phyloP scores from a whole-genome alignment of 805 yeast species.

The Kluyveromyces wickerhamii region DNA sequence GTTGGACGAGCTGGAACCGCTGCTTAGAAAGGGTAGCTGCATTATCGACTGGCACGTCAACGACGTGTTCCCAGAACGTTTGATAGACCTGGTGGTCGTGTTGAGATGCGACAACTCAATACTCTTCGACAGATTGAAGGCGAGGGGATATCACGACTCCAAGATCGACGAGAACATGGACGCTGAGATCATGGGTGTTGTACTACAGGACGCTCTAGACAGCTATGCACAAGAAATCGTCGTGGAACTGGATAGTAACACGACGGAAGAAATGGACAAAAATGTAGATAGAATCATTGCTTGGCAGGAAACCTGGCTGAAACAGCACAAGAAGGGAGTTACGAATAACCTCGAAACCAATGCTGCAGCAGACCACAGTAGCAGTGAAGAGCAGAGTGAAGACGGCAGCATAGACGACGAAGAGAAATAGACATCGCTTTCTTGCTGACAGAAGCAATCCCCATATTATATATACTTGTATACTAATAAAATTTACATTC shows the following conservation, averaged over 20 bases:
- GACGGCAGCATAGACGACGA: constrained; percentile 7
- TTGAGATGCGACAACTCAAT: constrained; percentile 66
- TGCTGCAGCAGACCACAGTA: constrained; percentile 1
- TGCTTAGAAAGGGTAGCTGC: constrained; percentile 77
- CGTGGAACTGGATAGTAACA: constrained; percentile 68
- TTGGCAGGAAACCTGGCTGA: constrained; percentile 74
- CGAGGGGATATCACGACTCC: constrained; percentile 69
- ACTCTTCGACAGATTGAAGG: constrained; percentile 65
- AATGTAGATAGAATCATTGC: constrained; percentile 66
- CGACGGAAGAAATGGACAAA: constrained; percentile 68
- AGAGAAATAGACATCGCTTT: no score
- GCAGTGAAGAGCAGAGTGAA: neutral
- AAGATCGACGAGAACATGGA: constrained; percentile 89
- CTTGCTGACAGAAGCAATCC: no score
- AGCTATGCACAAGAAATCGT: constrained; percentile 73
- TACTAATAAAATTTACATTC: no score
- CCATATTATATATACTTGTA: no score
- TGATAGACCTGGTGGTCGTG: constrained; percentile 88
- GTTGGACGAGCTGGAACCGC: constrained; percentile 71
- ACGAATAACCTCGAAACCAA: constrained; percentile 39
- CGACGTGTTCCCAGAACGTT: constrained; percentile 87
- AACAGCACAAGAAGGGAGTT: constrained; percentile 56
- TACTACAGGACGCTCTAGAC: constrained; percentile 79
- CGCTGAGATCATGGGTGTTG: constrained; percentile 94
- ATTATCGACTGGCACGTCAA: constrained; percentile 96